Evolutionary conservation across 495 filamentous ascomycete genomes (phyloP).

Genomic region (Penicillium crystallinum): DNA sequence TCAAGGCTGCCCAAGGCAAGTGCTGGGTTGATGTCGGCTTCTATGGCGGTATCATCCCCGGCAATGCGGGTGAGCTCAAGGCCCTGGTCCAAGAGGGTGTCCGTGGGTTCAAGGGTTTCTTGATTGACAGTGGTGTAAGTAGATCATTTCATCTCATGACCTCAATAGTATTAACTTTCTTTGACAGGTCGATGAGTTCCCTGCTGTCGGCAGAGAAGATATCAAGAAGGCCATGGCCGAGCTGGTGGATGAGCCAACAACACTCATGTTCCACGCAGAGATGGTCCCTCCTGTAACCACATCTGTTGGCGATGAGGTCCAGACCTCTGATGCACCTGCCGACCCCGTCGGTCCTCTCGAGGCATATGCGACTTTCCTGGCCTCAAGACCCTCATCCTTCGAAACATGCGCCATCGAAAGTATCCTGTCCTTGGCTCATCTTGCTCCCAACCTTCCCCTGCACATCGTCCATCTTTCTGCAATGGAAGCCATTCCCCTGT

Average conservation of each 20-base stretch:
- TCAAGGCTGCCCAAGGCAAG: slow-evolving; percentile 76
- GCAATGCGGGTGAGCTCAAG: slow-evolving; percentile 75
- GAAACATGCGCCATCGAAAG: slow-evolving; percentile 88
- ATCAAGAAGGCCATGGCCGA: slow-evolving; percentile 74
- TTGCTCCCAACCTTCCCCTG: slow-evolving; percentile 77
- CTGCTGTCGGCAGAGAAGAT: slow-evolving; percentile 75
- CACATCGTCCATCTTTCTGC: slow-evolving; percentile 96
- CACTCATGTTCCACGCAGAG: slow-evolving; percentile 97
- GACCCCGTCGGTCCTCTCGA: slow-evolving; percentile 71
- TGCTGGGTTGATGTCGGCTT: slow-evolving; percentile 99
- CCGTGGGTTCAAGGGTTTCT: slow-evolving; percentile 93
- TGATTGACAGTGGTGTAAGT: slow-evolving; percentile 93
- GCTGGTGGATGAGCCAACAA: slow-evolving; percentile 72
- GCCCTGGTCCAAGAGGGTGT: slow-evolving; percentile 80
- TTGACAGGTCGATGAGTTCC: slow-evolving; percentile 84
- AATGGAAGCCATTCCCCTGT: slow-evolving; percentile 84
- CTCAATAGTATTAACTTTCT: slow-evolving; percentile 11
- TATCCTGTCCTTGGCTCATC: slow-evolving; percentile 72
- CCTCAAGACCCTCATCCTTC: slow-evolving; percentile 82
- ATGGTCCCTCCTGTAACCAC: slow-evolving; percentile 87
- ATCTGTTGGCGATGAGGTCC: slow-evolving; percentile 75
- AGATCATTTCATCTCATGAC: background rate
- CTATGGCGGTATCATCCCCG: slow-evolving; percentile 92
- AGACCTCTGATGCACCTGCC: slow-evolving; percentile 64
- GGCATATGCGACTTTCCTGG: slow-evolving; percentile 84